A percentile compares a stretch with the other conserved stretches of the same genome.
Conservation (phyloP, 352 stramenopile genomes). For the Thraustochytrium striatum region DNA sequence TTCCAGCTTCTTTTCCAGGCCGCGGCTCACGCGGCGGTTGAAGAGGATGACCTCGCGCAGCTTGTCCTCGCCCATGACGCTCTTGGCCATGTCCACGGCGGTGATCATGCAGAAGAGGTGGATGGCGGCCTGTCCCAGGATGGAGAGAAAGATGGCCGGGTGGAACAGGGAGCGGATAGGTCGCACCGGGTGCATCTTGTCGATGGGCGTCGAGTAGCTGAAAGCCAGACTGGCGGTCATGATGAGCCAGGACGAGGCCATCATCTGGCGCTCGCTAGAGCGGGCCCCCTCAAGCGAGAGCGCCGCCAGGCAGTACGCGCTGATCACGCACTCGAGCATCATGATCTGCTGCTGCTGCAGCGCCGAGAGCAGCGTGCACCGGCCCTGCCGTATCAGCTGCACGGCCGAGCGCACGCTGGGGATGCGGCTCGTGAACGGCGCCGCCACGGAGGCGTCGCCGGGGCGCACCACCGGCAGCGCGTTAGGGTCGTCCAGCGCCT, state of each 20-base stretch:
- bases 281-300: slow-evolving; percentile 97
- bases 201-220: slow-evolving; percentile 83
- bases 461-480: slow-evolving; percentile 91
- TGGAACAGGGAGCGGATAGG: slow-evolving; percentile 93
- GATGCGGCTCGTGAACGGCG: slow-evolving; percentile 91
- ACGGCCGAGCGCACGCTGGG: slow-evolving; percentile 82
- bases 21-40: slow-evolving; percentile 31
- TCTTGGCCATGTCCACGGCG: slow-evolving; percentile 79
- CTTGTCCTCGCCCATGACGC: slow-evolving; percentile 66
- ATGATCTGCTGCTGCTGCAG: slow-evolving; percentile 99
- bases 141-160: slow-evolving; percentile 82
- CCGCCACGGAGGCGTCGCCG: slow-evolving; percentile 96
- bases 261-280: slow-evolving; percentile 94
- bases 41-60: slow-evolving; percentile 46
- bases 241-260: slow-evolving; percentile 62
- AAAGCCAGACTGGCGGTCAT: slow-evolving; percentile 74
- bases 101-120: slow-evolving; percentile 89
- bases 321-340: slow-evolving; percentile 84
- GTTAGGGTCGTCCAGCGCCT: slow-evolving; percentile 45
- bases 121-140: slow-evolving; percentile 88
- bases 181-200: slow-evolving; percentile 82
- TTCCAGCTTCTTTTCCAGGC: slow-evolving; percentile 44
- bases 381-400: slow-evolving; percentile 93
- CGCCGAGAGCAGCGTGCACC: slow-evolving; percentile 97
- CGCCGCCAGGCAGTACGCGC: slow-evolving; percentile 62